Evolutionary conservation across 257 asterid genomes (phyloP).

Genomic region (Galeopsis tetrahit): DNA sequence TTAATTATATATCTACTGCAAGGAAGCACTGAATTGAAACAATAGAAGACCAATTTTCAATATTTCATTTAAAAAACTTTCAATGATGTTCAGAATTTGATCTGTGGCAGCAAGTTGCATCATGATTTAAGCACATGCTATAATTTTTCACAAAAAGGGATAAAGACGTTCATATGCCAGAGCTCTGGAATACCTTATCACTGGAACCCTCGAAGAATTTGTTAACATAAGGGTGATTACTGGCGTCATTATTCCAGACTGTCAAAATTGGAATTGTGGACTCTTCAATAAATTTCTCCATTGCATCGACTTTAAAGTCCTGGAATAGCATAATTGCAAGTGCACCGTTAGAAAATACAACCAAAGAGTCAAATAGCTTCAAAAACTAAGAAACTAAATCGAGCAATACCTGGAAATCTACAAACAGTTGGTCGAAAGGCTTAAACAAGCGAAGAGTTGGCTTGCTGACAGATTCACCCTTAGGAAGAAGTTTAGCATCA

Average conservation of each 20-base stretch:
- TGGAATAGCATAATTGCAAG: constrained; percentile 36
- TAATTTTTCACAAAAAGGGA: constrained; percentile 11
- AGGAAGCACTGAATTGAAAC: neutral
- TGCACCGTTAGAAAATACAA: constrained; percentile 8
- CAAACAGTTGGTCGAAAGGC: constrained; percentile 80
- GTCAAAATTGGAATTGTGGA: constrained; percentile 66
- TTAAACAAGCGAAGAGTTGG: constrained; percentile 79
- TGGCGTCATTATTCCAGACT: constrained; percentile 58
- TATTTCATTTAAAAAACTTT: neutral
- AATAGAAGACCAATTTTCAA: neutral
- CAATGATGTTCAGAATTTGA: constrained; percentile 10
- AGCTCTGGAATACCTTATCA: constrained; percentile 57
- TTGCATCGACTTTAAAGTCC: constrained; percentile 66
- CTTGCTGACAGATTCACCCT: constrained; percentile 65
- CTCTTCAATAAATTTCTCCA: constrained; percentile 65
- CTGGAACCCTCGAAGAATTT: constrained; percentile 55
- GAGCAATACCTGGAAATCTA: constrained; percentile 63
- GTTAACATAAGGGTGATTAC: constrained; percentile 53
- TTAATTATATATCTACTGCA: constrained; percentile 15
- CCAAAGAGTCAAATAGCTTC: neutral
- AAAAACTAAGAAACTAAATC: neutral
- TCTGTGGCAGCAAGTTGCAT: neutral
- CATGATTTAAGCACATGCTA: neutral
- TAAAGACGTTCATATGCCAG: neutral
- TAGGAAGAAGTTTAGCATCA: constrained; percentile 72